Percentiles rank a stretch among this genome's conserved stretches.
Evolutionary conservation across 257 asterid species (phyloP).

Genomic region (Eucommia ulmoides): DNA sequence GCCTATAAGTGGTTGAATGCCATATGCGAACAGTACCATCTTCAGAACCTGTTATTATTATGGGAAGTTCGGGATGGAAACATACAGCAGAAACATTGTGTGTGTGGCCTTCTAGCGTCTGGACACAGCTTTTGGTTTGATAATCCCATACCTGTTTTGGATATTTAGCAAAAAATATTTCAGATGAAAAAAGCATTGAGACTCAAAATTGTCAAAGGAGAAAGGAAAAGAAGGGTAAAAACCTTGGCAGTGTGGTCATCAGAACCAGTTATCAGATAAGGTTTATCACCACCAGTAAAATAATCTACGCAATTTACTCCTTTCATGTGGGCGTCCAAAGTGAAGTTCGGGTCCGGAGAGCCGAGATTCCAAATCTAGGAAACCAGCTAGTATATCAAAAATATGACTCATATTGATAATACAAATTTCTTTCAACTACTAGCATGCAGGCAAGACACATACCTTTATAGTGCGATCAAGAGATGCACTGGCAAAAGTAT

Average conservation of each 20-base stretch:
- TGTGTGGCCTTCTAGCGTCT: conserved; percentile 1
- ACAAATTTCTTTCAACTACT: neutral
- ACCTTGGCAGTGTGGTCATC: conserved; percentile 99
- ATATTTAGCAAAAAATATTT: too few relatives aligned
- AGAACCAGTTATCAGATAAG: conserved; percentile 88
- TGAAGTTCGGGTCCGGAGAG: conserved; percentile 97
- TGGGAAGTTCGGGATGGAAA: neutral
- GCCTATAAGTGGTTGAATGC: neutral
- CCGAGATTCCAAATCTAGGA: conserved; percentile 97
- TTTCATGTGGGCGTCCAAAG: conserved; percentile 90
- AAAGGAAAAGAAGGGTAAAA: conserved; percentile 14
- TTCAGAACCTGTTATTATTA: neutral
- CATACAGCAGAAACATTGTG: neutral
- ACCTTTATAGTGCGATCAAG: conserved; percentile 98
- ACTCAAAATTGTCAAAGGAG: too few relatives aligned
- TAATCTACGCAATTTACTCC: conserved; percentile 98
- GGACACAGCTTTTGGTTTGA: neutral
- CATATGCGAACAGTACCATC: neutral
- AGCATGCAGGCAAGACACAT: conserved; percentile 7
- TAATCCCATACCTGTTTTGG: neutral
- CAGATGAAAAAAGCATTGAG: too few relatives aligned
- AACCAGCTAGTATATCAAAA: conserved; percentile 1
- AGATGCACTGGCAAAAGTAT: conserved; percentile 99
- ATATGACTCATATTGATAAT: neutral
- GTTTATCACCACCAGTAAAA: conserved; percentile 97